Base-by-base conservation (phyloP, 805 yeast species). In the Brettanomyces custersianus region DNA sequence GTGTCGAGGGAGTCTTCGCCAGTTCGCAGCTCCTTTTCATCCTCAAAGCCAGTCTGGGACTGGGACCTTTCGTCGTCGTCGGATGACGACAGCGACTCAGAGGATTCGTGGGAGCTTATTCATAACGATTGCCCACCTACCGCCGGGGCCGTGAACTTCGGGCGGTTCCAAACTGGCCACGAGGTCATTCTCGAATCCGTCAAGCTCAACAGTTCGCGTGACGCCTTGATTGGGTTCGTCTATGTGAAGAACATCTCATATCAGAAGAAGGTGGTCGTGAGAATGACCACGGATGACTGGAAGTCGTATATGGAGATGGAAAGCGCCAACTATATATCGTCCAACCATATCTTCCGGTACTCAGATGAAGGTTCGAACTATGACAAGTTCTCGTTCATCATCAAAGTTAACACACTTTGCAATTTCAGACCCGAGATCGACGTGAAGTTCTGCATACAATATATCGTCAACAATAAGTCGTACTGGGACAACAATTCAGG, bases 1-100 rank as follows among this genome's bases (percentile, higher is more conserved):
- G 80, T 79, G n/a, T 75, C 82, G 0, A 60, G 65, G 34, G 74
- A 72, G 29, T 67, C 65, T 43, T 68, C 81, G 2, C 79, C 79
- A 0, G 49, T 59, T 12, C 34, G 40, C 13, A 44, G 52, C 19
- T 49, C 55, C 20, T 37, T 26, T 22, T 18, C 44, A 24, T 30
- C 45, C 20, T 38, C 47, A 7, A 51, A 44, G n/a, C 28, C 45
- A 16, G 36, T 37, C 7, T 54, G 59, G 59, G 46, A 46, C 13
- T 50, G 49, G 34, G 53, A 45, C 4, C 36, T 20, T 26, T 20
- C 29, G 16, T 29, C 33, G 5, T 18, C 24, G 17, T 3, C 20
- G 5, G 24, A 34, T 9, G 11, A 12, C 12, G 13, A 9, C 12
- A 15, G 28, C 16, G 33, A 40, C 20, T 23, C 32, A 24, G 36